phyloP scores from a whole-genome alignment of 345 rosid species.

The Eucalyptus decipiens region DNA sequence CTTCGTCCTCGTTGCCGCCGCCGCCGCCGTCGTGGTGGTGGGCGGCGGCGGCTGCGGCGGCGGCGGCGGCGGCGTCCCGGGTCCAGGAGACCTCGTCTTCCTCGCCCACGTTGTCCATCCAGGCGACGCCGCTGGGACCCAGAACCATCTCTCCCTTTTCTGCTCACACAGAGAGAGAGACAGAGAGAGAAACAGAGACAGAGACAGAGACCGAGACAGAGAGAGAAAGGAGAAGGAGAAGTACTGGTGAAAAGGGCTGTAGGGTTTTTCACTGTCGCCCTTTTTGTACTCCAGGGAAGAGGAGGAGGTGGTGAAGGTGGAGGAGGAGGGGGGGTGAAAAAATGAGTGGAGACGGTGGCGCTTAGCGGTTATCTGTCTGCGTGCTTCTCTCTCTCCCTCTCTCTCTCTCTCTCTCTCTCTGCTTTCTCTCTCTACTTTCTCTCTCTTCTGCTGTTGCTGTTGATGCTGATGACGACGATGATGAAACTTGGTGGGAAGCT shows the following conservation, averaged over 20 bases:
- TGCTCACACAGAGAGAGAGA: background rate
- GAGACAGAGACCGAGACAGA: background rate
- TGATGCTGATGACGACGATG: background rate
- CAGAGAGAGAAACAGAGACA: background rate
- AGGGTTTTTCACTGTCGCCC: background rate
- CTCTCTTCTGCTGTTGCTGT: background rate
- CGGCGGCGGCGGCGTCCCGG: conserved; percentile 10
- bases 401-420: background rate
- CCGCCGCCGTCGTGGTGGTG: background rate
- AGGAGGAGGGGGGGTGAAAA: background rate
- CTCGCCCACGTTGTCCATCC: conserved; percentile 36
- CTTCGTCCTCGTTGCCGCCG: background rate
- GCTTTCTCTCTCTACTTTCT: background rate
- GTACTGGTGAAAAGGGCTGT: background rate
- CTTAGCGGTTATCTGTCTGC: background rate
- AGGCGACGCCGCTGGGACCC: conserved; percentile 42
- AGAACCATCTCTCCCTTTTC: conserved; percentile 30
- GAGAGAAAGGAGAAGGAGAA: background rate
- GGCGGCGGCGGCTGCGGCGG: background rate
- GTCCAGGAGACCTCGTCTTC: conserved; percentile 51
- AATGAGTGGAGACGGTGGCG: background rate
- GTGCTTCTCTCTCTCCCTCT: background rate
- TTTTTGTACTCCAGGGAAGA: background rate
- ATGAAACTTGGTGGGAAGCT: background rate
- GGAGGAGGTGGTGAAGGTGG: background rate